These are phyloP conservation scores for Trichothecium roseum DNA, from an alignment of 2,329 filamentous ascomycete genomes.

Conservation along the genomic window DNA sequence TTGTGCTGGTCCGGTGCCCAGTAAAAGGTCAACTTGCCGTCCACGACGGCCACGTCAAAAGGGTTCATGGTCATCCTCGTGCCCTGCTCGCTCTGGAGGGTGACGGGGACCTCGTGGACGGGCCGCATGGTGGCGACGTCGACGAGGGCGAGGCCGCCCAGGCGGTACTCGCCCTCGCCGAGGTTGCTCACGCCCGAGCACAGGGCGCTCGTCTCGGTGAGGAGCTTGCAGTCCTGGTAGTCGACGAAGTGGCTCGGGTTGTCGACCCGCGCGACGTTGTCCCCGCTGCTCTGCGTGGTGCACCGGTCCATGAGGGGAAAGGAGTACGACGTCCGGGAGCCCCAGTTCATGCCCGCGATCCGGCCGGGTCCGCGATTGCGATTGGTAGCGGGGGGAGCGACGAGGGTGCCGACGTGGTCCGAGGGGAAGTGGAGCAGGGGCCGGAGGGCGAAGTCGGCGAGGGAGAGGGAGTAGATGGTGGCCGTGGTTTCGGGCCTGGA, in stretches of 20 bases:
- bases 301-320: constrained; percentile 17
- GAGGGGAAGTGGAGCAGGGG: constrained; percentile 19
- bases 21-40: constrained; percentile 33
- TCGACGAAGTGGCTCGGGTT: constrained; percentile 35
- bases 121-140: constrained; percentile 32
- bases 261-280: neutral
- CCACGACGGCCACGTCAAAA: constrained; percentile 31
- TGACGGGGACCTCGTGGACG: constrained; percentile 33
- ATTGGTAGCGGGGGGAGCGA: constrained; percentile 24
- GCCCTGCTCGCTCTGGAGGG: constrained; percentile 26
- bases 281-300: neutral
- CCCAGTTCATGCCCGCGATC: constrained; percentile 35
- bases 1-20: constrained; percentile 36
- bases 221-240: constrained; percentile 42
- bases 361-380: constrained; percentile 12
- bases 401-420: constrained; percentile 36
- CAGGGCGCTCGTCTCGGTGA: constrained; percentile 14
- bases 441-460: constrained; percentile 21
- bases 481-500: constrained; percentile 36
- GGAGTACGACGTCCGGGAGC: constrained; percentile 26
- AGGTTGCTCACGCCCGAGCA: constrained; percentile 30
- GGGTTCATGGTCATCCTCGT: constrained; percentile 35
- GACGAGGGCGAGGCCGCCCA: constrained; percentile 37
- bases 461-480: constrained; percentile 27
- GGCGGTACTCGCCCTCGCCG: constrained; percentile 18